Base-by-base conservation (phyloP, 108 stramenopile species). In the Skeletonema costatum region DNA sequence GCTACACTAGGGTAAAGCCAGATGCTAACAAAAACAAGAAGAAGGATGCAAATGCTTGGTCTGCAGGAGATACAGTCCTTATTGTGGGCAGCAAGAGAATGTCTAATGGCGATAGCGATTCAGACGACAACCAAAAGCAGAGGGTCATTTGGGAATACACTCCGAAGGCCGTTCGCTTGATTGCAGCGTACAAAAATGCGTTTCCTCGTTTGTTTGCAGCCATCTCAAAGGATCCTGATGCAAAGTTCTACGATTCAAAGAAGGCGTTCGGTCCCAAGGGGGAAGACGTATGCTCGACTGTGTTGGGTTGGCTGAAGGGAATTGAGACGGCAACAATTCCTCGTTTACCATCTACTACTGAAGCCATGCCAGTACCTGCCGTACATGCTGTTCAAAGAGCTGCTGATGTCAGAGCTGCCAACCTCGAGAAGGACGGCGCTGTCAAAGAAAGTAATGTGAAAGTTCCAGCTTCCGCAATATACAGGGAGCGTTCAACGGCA, bases 81-180 rank as follows among this genome's bases (percentile, higher is more conserved):
- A 90, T 94, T 19, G 80, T 96, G 44, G 96, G 96, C 48, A 92
- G 90, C 69, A 70, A 73, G 35, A 67, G 87, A 64, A 77, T 75
- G 60, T 76, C 78, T n/a, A 61, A 14, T 8, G 66, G 74, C 68
- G 78, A 78, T 7, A 64, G 76, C 10, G 75, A 77, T 29, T 74
- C 76, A 39, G 88, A 89, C 60, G 75, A 69, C n/a, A 66, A 84
- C 14, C 72, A 77, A 68, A 75, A 78, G 1, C 56, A 74, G 41
- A 81, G 87, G 70, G 83, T 93, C 29, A 60, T 78, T 21, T 99
- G 98, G 98, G 98, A 98, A 78, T 99, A 91, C 83, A 89, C 97
- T 8, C 89, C 94, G 42, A 92, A 86, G 69, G 97, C 98, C 17
- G 85, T 98, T 21, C 84, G 88, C 16, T 92, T 99, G 42, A 86